Percentiles rank a stretch among this genome's conserved stretches.
These are phyloP conservation scores for Claviceps pusilla DNA, from an alignment of 2,329 filamentous ascomycete genomes.

Conservation along the genomic window DNA sequence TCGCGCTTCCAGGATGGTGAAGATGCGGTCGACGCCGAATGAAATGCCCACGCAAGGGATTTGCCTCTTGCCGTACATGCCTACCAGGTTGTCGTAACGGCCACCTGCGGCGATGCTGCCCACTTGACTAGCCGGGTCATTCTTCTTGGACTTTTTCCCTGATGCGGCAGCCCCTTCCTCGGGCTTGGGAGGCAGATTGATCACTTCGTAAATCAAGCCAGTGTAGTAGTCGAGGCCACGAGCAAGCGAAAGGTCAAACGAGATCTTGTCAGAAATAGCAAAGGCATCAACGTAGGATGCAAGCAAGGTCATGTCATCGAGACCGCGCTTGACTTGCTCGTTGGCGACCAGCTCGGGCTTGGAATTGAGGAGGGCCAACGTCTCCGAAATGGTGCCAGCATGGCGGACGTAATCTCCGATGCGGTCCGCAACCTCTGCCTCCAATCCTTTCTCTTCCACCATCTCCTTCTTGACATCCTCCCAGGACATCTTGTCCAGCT, in stretches of 20 bases:
- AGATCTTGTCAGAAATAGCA: conserved; percentile 55
- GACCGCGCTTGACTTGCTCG: conserved; percentile 59
- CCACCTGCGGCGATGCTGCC: conserved; percentile 82
- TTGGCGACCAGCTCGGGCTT: conserved; percentile 58
- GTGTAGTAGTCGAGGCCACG: conserved; percentile 91
- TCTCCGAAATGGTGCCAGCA: conserved; percentile 54
- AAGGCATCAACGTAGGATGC: conserved; percentile 73
- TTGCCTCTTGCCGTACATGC: conserved; percentile 80
- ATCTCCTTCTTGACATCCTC: conserved; percentile 81
- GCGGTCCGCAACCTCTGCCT: conserved; percentile 61
- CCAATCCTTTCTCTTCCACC: conserved; percentile 68
- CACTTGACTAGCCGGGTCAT: conserved; percentile 44
- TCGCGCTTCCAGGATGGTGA: conserved; percentile 73
- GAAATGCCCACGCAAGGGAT: conserved; percentile 57
- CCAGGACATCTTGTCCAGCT: conserved; percentile 89
- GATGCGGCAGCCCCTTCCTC: conserved; percentile 17
- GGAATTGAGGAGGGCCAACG: conserved; percentile 53
- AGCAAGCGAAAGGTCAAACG: conserved; percentile 80
- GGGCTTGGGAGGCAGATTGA: conserved; percentile 41
- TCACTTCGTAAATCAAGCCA: conserved; percentile 76
- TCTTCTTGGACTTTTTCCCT: conserved; percentile 35
- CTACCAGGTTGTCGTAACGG: conserved; percentile 82
- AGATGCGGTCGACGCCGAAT: conserved; percentile 91
- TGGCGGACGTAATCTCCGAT: conserved; percentile 74
- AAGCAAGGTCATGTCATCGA: conserved; percentile 66